phyloP scores from a whole-genome alignment of 2,329 filamentous ascomycete genomes.

The Apiospora sp. region DNA sequence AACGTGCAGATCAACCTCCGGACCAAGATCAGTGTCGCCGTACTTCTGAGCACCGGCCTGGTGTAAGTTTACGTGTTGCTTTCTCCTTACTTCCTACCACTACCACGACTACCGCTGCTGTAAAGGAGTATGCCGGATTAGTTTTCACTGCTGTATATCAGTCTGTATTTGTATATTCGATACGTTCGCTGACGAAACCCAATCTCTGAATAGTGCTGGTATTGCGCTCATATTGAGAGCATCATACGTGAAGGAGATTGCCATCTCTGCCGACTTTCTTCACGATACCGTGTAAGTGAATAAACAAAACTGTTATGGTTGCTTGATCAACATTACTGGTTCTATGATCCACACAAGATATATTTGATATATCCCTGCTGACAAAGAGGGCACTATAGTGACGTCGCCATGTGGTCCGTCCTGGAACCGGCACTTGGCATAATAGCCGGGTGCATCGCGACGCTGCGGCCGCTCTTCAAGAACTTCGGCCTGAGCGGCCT shows the following conservation, averaged over 20 bases:
- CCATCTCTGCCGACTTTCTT: conserved; percentile 40
- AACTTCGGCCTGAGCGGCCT: conserved; percentile 33
- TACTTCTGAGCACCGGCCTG: conserved; percentile 58
- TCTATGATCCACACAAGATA: neutral
- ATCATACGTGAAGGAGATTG: conserved; percentile 40
- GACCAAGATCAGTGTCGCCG: conserved; percentile 54
- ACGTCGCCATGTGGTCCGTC: conserved; percentile 43
- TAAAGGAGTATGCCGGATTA: neutral
- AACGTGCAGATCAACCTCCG: conserved; percentile 55
- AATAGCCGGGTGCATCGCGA: conserved; percentile 43
- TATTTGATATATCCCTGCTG: neutral
- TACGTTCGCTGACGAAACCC: neutral
- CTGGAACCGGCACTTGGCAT: conserved; percentile 46
- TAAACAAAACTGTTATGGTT: neutral
- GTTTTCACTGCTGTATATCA: too few species aligned
- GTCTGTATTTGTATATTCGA: conserved; percentile 16
- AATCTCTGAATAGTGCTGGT: conserved; percentile 43
- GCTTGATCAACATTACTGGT: neutral
- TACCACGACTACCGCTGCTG: neutral
- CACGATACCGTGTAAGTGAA: conserved; percentile 43
- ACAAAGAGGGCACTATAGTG: conserved; percentile 33
- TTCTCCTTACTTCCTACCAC: neutral
- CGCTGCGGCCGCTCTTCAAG: conserved; percentile 43
- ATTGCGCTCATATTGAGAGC: conserved; percentile 49
- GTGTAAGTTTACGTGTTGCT: conserved; percentile 46